A percentile compares a stretch with the other conserved stretches of the same genome.
Conservation (phyloP, 2,329 filamentous ascomycete species). For the Phoma sp. region DNA sequence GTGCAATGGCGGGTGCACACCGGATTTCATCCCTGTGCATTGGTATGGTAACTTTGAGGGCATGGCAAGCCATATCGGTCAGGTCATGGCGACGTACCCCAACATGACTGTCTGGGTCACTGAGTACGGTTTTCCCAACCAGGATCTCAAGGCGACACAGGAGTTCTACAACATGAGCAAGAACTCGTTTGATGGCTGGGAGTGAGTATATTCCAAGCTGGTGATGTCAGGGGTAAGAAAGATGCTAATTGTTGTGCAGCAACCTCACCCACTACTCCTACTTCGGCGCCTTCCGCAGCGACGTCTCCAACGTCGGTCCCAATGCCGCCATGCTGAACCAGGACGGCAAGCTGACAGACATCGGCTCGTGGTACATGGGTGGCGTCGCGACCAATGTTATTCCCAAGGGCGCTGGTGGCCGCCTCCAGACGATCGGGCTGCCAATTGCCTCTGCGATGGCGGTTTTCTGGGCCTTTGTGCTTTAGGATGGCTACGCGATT, state of each 20-base stretch:
- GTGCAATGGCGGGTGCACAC: slow-evolving; percentile 56
- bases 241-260: slow-evolving; percentile 21
- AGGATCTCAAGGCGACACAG: slow-evolving; percentile 64
- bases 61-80: slow-evolving; percentile 69
- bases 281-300: slow-evolving; percentile 75
- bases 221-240: too few relatives aligned
- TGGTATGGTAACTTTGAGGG: slow-evolving; percentile 71
- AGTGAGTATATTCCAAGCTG: slow-evolving; percentile 42
- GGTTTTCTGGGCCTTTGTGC: slow-evolving; percentile 6
- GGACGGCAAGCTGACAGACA: slow-evolving; percentile 72
- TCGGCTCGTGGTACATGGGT: slow-evolving; percentile 80
- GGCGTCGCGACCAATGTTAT: slow-evolving; percentile 29
- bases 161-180: slow-evolving; percentile 70
- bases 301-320: slow-evolving; percentile 74
- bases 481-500: not conserved
- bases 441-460: not conserved
- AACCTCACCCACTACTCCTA: slow-evolving; percentile 73
- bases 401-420: slow-evolving; percentile 10
- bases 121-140: slow-evolving; percentile 70
- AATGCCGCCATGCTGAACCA: slow-evolving; percentile 74
- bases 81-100: slow-evolving; percentile 57
- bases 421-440: slow-evolving; percentile 6
- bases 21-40: slow-evolving; percentile 60
- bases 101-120: slow-evolving; percentile 75
- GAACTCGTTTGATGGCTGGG: slow-evolving; percentile 69